A percentile compares a stretch with the other conserved stretches of the same genome.
These are phyloP conservation scores for Allomyces macrogynus DNA, from an alignment of 192 early-diverging fungal genomes.

Conservation along the genomic window DNA sequence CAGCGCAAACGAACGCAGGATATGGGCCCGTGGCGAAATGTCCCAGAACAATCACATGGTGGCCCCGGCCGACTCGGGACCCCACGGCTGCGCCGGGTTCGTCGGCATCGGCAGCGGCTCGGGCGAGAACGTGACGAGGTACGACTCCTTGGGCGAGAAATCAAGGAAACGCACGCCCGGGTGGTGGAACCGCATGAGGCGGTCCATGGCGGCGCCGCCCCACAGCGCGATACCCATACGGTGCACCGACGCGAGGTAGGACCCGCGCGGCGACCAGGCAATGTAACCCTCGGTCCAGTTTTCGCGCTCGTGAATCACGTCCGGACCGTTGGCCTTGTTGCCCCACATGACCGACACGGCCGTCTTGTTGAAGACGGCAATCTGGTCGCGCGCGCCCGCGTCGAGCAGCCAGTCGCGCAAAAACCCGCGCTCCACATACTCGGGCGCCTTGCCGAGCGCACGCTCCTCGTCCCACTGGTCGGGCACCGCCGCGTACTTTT, in stretches of 20 bases:
- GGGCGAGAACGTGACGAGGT: constrained; percentile 73
- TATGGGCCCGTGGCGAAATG: constrained; percentile 53
- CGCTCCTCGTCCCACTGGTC: constrained; percentile 59
- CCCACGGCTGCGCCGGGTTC: constrained; percentile 35
- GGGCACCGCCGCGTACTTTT: constrained; percentile 48
- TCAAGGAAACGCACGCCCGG: constrained; percentile 75
- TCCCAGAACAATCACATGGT: constrained; percentile 84
- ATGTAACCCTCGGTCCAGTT: constrained; percentile 93
- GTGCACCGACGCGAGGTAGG: constrained; percentile 86
- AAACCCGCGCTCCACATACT: constrained; percentile 52
- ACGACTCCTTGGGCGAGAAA: constrained; percentile 86
- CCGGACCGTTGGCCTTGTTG: constrained; percentile 63
- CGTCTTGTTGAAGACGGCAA: constrained; percentile 63
- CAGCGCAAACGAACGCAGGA: constrained; percentile 74
- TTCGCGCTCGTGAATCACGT: constrained; percentile 26
- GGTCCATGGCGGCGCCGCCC: constrained; percentile 81
- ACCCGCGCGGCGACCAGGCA: constrained; percentile 85
- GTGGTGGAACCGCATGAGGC: constrained; percentile 80
- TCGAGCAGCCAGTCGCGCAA: constrained; percentile 77
- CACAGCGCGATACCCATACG: constrained; percentile 82
- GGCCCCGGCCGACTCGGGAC: constrained; percentile 46
- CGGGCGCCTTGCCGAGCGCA: constrained; percentile 10
- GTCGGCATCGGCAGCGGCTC: constrained; percentile 42
- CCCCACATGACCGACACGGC: constrained; percentile 78
- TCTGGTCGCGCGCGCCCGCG: constrained; percentile 69